phyloP scores from a whole-genome alignment of 768 basidiomycete genomes.

The Rhizopogon salebrosus region DNA sequence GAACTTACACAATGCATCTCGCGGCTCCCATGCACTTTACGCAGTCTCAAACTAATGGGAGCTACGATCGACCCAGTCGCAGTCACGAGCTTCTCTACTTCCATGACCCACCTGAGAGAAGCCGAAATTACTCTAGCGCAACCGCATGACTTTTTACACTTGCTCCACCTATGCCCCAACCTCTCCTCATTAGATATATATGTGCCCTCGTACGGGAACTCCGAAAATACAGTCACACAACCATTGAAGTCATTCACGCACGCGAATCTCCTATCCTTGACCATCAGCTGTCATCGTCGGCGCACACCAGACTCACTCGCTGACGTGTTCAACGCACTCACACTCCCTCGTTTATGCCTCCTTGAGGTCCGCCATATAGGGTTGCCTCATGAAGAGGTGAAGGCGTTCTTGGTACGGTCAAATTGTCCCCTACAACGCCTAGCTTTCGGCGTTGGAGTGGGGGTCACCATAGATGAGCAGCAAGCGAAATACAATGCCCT shows the following conservation, averaged over 20 bases:
- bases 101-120: not conserved
- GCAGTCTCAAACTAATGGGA: too few species aligned
- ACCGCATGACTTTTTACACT: too few species aligned
- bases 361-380: constrained; percentile 10
- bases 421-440: constrained; percentile 15
- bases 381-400: constrained; percentile 14
- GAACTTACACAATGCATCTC: not conserved
- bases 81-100: not conserved
- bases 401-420: constrained; percentile 15
- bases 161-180: too few species aligned
- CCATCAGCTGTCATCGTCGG: not conserved
- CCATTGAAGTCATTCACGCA: too few species aligned
- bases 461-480: too few species aligned
- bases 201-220: too few species aligned
- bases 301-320: not conserved
- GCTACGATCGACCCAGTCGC: too few species aligned
- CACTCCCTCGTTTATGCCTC: constrained; percentile 8
- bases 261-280: not conserved
- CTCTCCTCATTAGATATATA: too few species aligned
- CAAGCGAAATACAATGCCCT: too few species aligned
- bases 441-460: too few species aligned
- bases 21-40: not conserved
- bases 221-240: not conserved
- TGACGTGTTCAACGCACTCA: constrained; percentile 9
- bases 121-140: constrained; percentile 1